A percentile compares a stretch with the other conserved stretches of the same genome.
Conservation (phyloP, 108 stramenopile genomes). For the Chaetoceros tenuissimus region DNA sequence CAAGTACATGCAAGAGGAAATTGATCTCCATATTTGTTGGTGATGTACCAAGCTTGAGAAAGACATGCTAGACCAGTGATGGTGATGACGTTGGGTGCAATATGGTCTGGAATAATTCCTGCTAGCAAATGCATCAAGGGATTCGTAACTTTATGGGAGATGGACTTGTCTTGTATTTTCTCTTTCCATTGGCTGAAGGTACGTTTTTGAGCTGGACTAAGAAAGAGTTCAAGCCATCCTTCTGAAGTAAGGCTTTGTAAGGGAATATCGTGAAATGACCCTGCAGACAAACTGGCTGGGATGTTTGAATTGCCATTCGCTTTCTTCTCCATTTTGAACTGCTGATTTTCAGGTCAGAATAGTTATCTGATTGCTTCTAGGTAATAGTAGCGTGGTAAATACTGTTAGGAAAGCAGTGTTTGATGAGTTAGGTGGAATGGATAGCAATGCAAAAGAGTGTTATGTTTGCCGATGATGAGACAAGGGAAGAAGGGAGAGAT, state of each 20-base stretch:
- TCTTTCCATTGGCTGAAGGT: constrained; percentile 77
- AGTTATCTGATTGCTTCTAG: too few relatives aligned
- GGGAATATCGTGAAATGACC: background rate
- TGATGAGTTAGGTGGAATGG: too few relatives aligned
- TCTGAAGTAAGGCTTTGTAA: constrained; percentile 37
- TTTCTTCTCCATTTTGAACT: too few relatives aligned
- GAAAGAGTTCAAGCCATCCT: constrained; percentile 82
- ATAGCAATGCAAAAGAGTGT: too few relatives aligned
- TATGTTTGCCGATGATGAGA: too few relatives aligned
- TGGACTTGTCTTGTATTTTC: constrained; percentile 57
- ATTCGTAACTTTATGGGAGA: constrained; percentile 49
- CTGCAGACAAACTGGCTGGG: background rate
- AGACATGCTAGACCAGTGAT: constrained; percentile 57
- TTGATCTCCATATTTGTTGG: constrained; percentile 48
- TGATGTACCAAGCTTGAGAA: constrained; percentile 80
- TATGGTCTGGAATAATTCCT: constrained; percentile 49
- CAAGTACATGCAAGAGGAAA: constrained; percentile 69
- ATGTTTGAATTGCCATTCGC: too few relatives aligned
- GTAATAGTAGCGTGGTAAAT: too few relatives aligned
- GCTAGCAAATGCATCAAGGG: constrained; percentile 51
- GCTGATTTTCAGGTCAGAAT: too few relatives aligned
- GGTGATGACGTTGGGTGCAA: constrained; percentile 81
- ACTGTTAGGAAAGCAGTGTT: too few relatives aligned
- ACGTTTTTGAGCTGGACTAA: constrained; percentile 77
- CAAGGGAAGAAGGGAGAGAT: too few relatives aligned